Percentiles rank a stretch among this genome's conserved stretches.
These are phyloP conservation scores for Leccinum fallax DNA, from an alignment of 1,284 basidiomycete species.

Conservation along the genomic window DNA sequence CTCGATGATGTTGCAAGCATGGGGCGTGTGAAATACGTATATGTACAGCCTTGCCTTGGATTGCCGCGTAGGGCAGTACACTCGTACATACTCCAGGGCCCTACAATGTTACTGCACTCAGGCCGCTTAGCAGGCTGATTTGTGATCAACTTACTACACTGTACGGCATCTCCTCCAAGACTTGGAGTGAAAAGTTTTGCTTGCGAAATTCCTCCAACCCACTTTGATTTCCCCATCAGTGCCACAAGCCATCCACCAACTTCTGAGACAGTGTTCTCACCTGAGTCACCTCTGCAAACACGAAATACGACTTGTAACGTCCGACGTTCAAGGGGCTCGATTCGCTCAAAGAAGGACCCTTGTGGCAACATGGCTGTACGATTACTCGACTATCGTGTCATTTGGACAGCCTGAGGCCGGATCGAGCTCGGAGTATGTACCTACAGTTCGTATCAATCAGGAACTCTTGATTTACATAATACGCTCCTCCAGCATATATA, in stretches of 20 bases:
- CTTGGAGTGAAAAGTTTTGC: neutral
- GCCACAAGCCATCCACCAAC: neutral
- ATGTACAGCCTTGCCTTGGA: no score
- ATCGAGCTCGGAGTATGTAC: neutral
- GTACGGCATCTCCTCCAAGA: no score
- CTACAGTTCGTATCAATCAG: neutral
- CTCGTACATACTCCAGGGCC: no score
- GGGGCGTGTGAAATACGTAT: neutral
- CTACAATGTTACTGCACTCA: no score
- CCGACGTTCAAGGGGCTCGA: neutral
- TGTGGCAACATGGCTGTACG: neutral
- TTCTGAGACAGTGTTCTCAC: no score
- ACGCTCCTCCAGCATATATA: neutral
- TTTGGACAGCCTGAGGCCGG: neutral
- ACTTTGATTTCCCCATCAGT: neutral
- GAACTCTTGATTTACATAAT: no score
- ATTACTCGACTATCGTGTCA: neutral
- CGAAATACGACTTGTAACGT: neutral
- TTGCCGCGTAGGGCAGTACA: no score
- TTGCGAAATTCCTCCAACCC: neutral
- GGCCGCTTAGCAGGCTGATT: no score
- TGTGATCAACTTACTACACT: no score
- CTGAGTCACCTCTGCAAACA: neutral
- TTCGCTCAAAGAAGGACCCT: neutral
- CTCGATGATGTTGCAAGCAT: slow-evolving; percentile 15